Base-by-base conservation (phyloP, 2,329 filamentous ascomycete species). In the Lojkania enalia region DNA sequence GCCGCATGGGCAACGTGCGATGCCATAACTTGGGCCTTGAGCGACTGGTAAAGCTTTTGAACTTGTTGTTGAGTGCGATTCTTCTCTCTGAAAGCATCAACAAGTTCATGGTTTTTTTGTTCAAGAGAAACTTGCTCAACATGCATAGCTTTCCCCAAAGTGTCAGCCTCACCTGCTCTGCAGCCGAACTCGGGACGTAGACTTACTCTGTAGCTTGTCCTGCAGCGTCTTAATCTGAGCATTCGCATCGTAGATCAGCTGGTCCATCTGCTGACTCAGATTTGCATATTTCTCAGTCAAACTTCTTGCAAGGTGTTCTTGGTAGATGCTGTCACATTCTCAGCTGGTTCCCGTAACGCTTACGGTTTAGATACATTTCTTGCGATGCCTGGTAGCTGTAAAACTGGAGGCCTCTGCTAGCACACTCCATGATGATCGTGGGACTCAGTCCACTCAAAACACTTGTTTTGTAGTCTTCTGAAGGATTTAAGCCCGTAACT, bases 391-490 rank as follows among this genome's bases (percentile, higher is more conserved):
- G 90, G 59, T 95, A 96, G 20, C 83, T 85, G 86, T 90, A 95
- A 64, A 96, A 96, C 21, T 80, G 82, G 52, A 96, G 70, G 1
- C 86, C 90, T 54, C 88, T 80, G 4, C 86, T 84, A 16, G 89
- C 87, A 68, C 90, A 95, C 58, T 96, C 91, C 79, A 95, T 90
- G 52, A 96, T 87, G 20, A 85, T 77, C 23, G 79, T 85, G 1
- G 92, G 92, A 48, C 83, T 88, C 1, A 96, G 73, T 0, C 92
- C 92, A 60, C 88, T 90, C 9, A 96, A 75, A 0, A 95, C 81
- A 48, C 85, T 91, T 0, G 88, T 90, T 69, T 95, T 95, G 75
- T 94, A 95, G 54, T 95, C 90, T 60, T 96, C 91, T 0, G 83
- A 85, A 0, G 90, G 90, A 48, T 85, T 87, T 30, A 96, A 76